These are phyloP conservation scores for Penicillium sp. DNA, from an alignment of 2,329 filamentous ascomycete species.

Conservation along the genomic window DNA sequence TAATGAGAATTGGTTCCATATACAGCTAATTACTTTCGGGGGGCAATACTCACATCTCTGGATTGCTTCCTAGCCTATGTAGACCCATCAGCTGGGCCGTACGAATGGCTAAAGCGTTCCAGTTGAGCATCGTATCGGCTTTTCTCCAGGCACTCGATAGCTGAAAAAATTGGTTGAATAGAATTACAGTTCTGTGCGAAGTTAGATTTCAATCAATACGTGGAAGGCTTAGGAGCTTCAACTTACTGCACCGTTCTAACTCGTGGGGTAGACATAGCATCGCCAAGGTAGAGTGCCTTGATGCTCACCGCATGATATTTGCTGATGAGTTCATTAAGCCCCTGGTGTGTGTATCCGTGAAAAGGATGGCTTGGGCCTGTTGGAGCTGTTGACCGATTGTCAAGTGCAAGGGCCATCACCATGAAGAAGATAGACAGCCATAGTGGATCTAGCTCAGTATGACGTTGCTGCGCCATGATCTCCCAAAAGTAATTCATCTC, in stretches of 20 bases:
- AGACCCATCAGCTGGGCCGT: neutral
- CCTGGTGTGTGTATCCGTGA: neutral
- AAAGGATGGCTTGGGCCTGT: neutral
- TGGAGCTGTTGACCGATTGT: neutral
- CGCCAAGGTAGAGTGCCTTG: neutral
- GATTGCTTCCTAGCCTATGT: neutral
- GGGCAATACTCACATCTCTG: neutral
- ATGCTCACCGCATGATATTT: constrained; percentile 1
- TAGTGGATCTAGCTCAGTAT: neutral
- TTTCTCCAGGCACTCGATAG: neutral
- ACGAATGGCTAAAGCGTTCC: constrained; percentile 2
- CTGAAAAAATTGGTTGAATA: neutral
- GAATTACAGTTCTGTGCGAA: neutral
- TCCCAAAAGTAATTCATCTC: constrained; percentile 1
- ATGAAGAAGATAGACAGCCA: constrained; percentile 1
- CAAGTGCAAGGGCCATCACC: constrained; percentile 1
- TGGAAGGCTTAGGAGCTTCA: neutral
- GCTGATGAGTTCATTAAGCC: neutral
- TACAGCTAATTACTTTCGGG: neutral
- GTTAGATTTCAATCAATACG: neutral
- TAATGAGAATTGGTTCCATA: neutral
- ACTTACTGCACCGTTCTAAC: neutral
- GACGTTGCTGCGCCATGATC: neutral
- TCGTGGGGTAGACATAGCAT: neutral
- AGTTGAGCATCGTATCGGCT: constrained; percentile 1